Evolutionary conservation across 2,329 filamentous ascomycete genomes (phyloP), one percentile per base, ranked within the genome.

Genomic region (Grosmannia huntii): DNA sequence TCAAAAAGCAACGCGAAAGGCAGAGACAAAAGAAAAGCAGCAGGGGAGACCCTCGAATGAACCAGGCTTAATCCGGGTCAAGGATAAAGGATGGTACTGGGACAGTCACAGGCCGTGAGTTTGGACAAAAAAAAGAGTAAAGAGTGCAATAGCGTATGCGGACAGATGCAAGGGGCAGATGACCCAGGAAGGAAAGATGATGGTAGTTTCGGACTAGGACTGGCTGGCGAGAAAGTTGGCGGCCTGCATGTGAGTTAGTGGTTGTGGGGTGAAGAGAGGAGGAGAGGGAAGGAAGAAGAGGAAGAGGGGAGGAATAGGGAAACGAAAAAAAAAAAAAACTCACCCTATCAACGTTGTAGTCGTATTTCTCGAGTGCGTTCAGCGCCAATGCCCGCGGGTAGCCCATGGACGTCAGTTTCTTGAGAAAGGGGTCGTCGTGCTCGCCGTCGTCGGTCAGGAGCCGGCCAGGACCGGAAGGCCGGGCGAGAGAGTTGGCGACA

Each of bases 291-390:
- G 3, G 16, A 41, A 41, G 41, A 44, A 44, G 14, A 16, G 12
- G 48, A 50, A 25, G 5, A 27, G 3, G 21, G 7, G 25, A 14
- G 5, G 4, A 27, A 23, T 1, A 49, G 25, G n/a, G 14, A 41
- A 41, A 41, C 6, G 16, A 9, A n/a, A 44, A 44, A n/a, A 9
- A 1, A 44, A 44, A 9, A 2, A 44, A n/a, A 76, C 84, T 74
- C 74, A 96, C 92, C 82, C 89, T 90, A 72, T 96, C 90, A 69
- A 96, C 80, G 70, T 96, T 94, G 73, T 97, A 96, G 73, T 97
- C 90, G 69, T 88, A 96, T 71, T 92, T 91, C 76, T 97, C 92
- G 68, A 97, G 74, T 27, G 94, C 92, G 55, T 78, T 77, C 41
- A 96, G 74, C 19, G 90, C 87, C 55, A 89, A 84, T 9, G 77